Conservation (phyloP, 2,329 filamentous ascomycete species). For the Penicillium verrucosum region DNA sequence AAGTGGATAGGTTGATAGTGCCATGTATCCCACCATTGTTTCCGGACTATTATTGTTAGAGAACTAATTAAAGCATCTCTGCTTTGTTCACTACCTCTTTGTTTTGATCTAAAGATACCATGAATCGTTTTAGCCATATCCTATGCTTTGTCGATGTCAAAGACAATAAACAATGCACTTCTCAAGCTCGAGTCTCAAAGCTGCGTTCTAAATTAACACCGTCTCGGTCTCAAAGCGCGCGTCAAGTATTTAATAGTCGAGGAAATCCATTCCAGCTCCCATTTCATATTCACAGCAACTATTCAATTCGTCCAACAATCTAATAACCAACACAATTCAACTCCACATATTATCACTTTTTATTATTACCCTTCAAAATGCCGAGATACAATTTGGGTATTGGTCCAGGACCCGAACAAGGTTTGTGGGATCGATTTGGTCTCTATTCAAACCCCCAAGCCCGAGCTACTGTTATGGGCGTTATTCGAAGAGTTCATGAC, state of each 20-base stretch:
- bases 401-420: rapidly evolving
- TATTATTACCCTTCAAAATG: background rate
- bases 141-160: background rate
- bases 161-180: background rate
- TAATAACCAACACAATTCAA: background rate
- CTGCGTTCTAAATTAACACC: background rate
- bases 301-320: background rate
- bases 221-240: background rate
- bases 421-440: background rate
- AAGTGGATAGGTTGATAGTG: no score
- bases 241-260: background rate
- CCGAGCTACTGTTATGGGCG: background rate
- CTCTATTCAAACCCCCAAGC: background rate
- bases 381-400: background rate
- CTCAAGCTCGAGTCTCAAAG: background rate
- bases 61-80: no score
- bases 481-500: background rate
- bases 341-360: background rate
- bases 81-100: no score
- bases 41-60: no score
- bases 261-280: background rate
- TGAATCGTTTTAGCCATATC: background rate
- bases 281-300: background rate
- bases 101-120: no score
- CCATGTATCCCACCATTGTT: no score